A percentile compares a stretch with the other conserved stretches of the same genome.
phyloP scores from a whole-genome alignment of 768 basidiomycete species.

The Saitozyma sp. region DNA sequence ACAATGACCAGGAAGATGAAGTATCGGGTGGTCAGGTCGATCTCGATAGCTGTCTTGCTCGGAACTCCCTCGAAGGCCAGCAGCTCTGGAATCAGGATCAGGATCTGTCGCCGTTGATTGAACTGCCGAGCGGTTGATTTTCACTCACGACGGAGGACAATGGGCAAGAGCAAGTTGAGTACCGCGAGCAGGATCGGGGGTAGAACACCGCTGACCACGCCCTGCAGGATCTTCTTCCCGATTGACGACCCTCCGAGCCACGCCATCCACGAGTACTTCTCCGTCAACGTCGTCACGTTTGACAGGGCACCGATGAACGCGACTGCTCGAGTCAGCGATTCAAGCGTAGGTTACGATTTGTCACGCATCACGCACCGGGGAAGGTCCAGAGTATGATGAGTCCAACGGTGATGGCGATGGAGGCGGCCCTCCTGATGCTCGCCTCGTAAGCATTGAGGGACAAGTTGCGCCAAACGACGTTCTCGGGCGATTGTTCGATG shows the following conservation, averaged over 20 bases:
- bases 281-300: conserved; percentile 72
- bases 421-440: conserved; percentile 65
- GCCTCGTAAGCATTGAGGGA: conserved; percentile 85
- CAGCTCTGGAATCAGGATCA: conserved; percentile 57
- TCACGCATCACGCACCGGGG: conserved; percentile 60
- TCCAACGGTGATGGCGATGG: conserved; percentile 72
- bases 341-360: neutral
- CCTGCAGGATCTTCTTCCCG: conserved; percentile 59
- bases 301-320: conserved; percentile 83
- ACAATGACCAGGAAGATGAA: conserved; percentile 91
- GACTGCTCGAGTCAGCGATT: conserved; percentile 54
- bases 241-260: conserved; percentile 60
- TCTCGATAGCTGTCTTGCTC: conserved; percentile 74
- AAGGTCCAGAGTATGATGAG: conserved; percentile 86
- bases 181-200: conserved; percentile 85
- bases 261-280: conserved; percentile 64
- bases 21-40: conserved; percentile 86
- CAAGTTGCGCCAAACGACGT: conserved; percentile 91
- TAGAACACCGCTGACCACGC: conserved; percentile 84
- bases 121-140: too few species aligned
- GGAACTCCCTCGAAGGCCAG: conserved; percentile 89
- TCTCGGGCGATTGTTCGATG: conserved; percentile 78
- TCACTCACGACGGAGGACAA: conserved; percentile 68
- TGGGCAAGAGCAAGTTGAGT: conserved; percentile 84
- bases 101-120: neutral